Evolutionary conservation across 192 early-diverging fungal species (phyloP).

Genomic region (Chytriomyces hyalinus): DNA sequence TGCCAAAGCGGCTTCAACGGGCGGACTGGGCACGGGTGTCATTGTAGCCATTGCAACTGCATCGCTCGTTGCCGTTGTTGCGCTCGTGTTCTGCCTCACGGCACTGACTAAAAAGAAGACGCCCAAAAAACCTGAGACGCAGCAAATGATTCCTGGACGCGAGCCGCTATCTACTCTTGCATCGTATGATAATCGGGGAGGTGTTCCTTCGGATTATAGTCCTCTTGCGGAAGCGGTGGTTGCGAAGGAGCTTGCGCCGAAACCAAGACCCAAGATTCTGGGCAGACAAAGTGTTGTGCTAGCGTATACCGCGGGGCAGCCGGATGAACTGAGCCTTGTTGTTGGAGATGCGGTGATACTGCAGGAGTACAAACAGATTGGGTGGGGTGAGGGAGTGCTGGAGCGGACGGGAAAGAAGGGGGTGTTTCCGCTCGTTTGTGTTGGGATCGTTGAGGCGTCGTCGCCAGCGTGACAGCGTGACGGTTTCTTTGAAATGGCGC

Average conservation of each 20-base stretch:
- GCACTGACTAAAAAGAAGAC: no score
- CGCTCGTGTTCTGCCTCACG: no score
- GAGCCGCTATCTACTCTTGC: background rate
- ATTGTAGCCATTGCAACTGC: no score
- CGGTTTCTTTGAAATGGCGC: no score
- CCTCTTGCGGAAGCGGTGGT: background rate
- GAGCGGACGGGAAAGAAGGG: conserved; percentile 1
- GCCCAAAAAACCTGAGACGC: background rate
- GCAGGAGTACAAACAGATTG: background rate
- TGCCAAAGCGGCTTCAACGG: no score
- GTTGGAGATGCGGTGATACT: conserved; percentile 1
- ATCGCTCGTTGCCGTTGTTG: no score
- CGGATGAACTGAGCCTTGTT: conserved; percentile 16
- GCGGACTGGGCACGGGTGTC: no score
- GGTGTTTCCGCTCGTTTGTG: conserved; percentile 13
- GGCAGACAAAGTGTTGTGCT: background rate
- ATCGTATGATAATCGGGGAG: background rate
- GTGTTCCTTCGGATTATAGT: background rate
- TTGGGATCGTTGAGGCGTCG: background rate
- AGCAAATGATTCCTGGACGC: background rate
- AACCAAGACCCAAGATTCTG: background rate
- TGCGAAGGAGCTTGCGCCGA: background rate
- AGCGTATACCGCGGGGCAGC: background rate
- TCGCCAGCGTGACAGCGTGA: no score
- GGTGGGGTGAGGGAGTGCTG: conserved; percentile 14